These are phyloP conservation scores for Austroboletus eburneus DNA, from an alignment of 768 basidiomycete species.

Conservation along the genomic window DNA sequence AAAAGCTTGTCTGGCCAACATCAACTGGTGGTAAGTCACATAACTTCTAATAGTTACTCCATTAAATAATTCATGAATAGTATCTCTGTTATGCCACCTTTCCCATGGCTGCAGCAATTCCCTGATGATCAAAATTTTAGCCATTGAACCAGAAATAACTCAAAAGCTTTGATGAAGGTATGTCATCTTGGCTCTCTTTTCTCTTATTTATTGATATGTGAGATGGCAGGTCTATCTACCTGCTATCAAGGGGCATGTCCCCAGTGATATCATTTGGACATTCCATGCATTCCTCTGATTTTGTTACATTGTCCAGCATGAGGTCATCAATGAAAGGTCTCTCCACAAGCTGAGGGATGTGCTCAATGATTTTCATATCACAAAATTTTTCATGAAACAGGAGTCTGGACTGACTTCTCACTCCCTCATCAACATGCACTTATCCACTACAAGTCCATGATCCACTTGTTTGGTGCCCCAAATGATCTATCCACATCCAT, in stretches of 20 bases:
- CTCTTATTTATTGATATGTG: no score
- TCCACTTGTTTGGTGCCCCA: conserved; percentile 33
- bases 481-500: conserved; percentile 36
- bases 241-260: conserved; percentile 25
- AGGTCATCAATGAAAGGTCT: background rate
- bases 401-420: conserved; percentile 17
- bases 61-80: no score
- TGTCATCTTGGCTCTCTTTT: no score
- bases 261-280: conserved; percentile 7
- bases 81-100: conserved; percentile 27
- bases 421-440: conserved; percentile 34
- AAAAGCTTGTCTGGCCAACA: conserved; percentile 23
- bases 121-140: conserved; percentile 30
- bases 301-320: background rate
- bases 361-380: conserved; percentile 20
- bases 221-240: conserved; percentile 32
- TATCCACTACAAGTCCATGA: no score
- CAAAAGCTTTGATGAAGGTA: conserved; percentile 39
- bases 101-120: conserved; percentile 27
- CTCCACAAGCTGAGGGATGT: background rate
- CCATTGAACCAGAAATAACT: conserved; percentile 39
- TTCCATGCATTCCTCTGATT: background rate
- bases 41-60: no score
- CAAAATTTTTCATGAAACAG: conserved; percentile 10
- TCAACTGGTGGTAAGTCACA: conserved; percentile 24